Percentiles rank a stretch among this genome's conserved stretches.
Conservation (phyloP, 192 early-diverging fungal genomes). For the Linnemannia zychae region DNA sequence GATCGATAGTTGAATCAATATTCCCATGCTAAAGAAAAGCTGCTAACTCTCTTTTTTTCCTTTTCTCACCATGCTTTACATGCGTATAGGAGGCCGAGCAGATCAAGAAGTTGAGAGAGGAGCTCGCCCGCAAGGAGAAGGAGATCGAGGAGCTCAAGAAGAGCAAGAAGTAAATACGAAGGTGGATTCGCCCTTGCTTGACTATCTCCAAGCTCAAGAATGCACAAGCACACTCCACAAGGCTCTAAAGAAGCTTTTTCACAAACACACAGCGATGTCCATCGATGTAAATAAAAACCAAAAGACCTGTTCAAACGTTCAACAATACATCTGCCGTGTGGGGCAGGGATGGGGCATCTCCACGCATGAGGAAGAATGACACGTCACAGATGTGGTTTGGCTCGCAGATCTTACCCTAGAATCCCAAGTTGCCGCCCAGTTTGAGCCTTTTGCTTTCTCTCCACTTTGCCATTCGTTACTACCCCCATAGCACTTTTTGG, state of each 20-base stretch:
- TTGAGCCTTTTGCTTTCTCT: too few relatives aligned
- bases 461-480: too few relatives aligned
- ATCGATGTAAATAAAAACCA: constrained; percentile 2
- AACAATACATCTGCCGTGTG: too few relatives aligned
- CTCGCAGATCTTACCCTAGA: too few relatives aligned
- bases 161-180: constrained; percentile 35
- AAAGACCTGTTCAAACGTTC: too few relatives aligned
- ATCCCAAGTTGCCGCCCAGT: too few relatives aligned
- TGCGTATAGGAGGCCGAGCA: constrained; percentile 42
- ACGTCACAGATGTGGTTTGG: too few relatives aligned
- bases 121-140: constrained; percentile 47
- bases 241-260: neutral
- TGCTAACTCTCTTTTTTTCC: neutral
- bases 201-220: neutral
- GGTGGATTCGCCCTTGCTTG: neutral
- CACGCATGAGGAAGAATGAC: too few relatives aligned
- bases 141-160: constrained; percentile 51
- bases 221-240: neutral
- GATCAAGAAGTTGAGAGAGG: constrained; percentile 44
- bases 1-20: neutral
- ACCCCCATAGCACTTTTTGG: neutral
- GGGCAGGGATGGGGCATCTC: too few relatives aligned
- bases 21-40: neutral
- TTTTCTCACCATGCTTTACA: neutral
- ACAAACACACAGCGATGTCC: neutral